Base-by-base conservation (phyloP, 805 yeast genomes). In the Yamadazyma takamatsuzukensis region DNA sequence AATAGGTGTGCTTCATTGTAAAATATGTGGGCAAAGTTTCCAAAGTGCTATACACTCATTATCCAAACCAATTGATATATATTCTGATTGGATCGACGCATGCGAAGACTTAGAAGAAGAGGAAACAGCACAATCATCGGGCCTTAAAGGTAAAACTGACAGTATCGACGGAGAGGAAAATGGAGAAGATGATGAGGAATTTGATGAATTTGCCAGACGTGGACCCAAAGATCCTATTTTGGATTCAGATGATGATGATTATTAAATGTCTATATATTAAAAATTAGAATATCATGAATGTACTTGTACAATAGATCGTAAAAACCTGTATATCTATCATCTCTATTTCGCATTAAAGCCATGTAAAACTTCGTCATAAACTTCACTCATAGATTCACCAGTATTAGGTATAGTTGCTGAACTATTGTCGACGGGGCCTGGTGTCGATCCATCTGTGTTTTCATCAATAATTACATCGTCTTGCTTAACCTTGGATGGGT, bases 71-170 rank as follows among this genome's bases (percentile, higher is more conserved):
- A 88, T 90, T 25, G 98, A 90, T 61, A 83, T 90, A 11, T 90
- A 90, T 54, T 82, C 95, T 30, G 97, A 90, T 56, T 90, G 98
- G 98, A 87, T 87, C 33, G 98, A 90, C 66, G 97, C 97, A 1
- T 84, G 90, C 61, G 94, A 83, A 49, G 87, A 84, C 21, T 82
- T 84, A 32, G 85, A 83, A 44, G 86, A 81, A 18, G 64, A 64
- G 16, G n/a, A n/a, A n/a, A n/a, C n/a, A n/a, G n/a, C n/a, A n/a
- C n/a, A n/a, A n/a, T n/a, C n/a, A n/a, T n/a, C n/a, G n/a, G 64
- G 58, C 4, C 56, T 44, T 12, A 44, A 38, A 10, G 55, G 49
- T 7, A 53, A 27, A 6, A 33, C 15, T 3, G 37, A 23, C 3
- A 13, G 8, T 10, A 30, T 8, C 8, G 30, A 15, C 9, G 48